phyloP scores from a whole-genome alignment of 2,329 filamentous ascomycete genomes.

The Alternaria sp. region DNA sequence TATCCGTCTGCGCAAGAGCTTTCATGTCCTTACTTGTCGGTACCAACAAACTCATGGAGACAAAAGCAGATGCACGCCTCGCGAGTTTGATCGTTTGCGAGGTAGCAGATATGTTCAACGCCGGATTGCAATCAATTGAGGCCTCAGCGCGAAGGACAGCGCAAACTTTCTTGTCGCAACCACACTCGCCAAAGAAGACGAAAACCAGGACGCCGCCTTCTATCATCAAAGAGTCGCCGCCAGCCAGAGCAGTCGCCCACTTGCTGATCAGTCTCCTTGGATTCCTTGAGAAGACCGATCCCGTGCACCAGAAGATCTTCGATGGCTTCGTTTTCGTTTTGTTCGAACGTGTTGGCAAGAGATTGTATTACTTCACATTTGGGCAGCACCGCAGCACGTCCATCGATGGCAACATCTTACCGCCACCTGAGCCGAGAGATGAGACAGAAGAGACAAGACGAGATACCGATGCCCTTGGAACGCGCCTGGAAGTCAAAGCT shows the following conservation, averaged over 20 bases:
- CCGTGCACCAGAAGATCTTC: constrained; percentile 49
- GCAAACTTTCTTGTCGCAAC: not conserved
- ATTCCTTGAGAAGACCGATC: constrained; percentile 43
- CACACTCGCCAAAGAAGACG: constrained; percentile 8
- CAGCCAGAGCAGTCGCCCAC: constrained; percentile 38
- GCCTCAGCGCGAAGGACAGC: constrained; percentile 31
- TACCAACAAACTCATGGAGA: constrained; percentile 26
- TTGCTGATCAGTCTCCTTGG: constrained; percentile 47
- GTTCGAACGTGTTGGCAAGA: constrained; percentile 48
- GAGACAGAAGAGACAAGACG: constrained; percentile 10
- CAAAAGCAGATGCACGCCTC: constrained; percentile 18
- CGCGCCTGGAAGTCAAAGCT: constrained; percentile 49
- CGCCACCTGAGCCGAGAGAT: constrained; percentile 10
- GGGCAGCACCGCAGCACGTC: constrained; percentile 35
- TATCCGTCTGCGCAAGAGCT: constrained; percentile 38
- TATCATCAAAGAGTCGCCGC: constrained; percentile 28
- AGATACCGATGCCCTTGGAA: constrained; percentile 29
- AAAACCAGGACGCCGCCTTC: constrained; percentile 9
- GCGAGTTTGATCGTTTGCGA: constrained; percentile 37
- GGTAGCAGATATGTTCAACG: constrained; percentile 47
- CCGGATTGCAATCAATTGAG: constrained; percentile 41
- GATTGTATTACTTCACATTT: constrained; percentile 50
- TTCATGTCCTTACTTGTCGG: constrained; percentile 44
- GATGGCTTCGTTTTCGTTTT: constrained; percentile 53
- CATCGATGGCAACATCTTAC: constrained; percentile 36